These are phyloP conservation scores for Hortiboletus campestris DNA, from an alignment of 768 basidiomycete genomes.

Conservation along the genomic window DNA sequence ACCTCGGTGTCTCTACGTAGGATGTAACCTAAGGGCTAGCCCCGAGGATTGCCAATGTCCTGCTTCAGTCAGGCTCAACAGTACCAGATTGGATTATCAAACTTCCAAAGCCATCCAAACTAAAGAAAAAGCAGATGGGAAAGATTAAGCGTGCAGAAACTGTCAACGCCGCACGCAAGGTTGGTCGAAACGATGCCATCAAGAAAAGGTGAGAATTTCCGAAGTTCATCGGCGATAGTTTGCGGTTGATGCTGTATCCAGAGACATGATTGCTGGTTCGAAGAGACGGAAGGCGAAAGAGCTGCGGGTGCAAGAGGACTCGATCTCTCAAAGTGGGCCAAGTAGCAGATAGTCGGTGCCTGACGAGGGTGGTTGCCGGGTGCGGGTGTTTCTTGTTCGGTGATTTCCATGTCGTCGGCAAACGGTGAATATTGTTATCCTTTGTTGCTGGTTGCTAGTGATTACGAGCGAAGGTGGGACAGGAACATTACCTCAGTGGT, in stretches of 20 bases:
- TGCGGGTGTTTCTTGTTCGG: not conserved
- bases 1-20: not conserved
- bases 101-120: conserved; percentile 89
- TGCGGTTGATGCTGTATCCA: conserved; percentile 25
- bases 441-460: conserved; percentile 9
- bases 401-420: conserved; percentile 9
- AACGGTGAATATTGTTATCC: conserved; percentile 4
- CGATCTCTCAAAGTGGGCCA: not conserved
- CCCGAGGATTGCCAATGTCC: conserved; percentile 89
- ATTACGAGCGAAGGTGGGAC: not conserved
- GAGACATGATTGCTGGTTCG: conserved; percentile 78
- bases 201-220: conserved; percentile 57
- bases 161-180: conserved; percentile 66
- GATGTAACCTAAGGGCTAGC: conserved; percentile 7
- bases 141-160: conserved; percentile 76
- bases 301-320: not conserved
- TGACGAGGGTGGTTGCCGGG: not conserved
- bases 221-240: not conserved
- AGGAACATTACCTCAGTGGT: conserved; percentile 6
- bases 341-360: not conserved
- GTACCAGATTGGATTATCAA: conserved; percentile 96
- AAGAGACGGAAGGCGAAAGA: conserved; percentile 58
- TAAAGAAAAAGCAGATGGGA: conserved; percentile 83
- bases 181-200: conserved; percentile 68
- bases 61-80: conserved; percentile 84